Conservation (phyloP, 2,329 filamentous ascomycete genomes). For the Ceratocystis cacaofunesta region DNA sequence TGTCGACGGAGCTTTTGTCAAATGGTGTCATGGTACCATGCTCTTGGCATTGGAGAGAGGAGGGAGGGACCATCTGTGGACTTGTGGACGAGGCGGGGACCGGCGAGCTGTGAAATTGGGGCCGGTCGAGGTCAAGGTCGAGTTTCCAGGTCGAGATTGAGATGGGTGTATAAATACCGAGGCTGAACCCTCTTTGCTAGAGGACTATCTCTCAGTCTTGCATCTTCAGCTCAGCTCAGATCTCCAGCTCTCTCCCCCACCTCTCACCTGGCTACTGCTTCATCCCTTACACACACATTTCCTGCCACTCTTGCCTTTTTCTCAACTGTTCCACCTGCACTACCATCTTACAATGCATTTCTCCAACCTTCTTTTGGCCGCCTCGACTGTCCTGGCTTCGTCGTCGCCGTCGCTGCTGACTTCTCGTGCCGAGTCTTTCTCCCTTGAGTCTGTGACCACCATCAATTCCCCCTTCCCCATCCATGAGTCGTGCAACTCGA, state of each 20-base stretch:
- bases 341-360: constrained; percentile 1
- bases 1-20: neutral
- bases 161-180: neutral
- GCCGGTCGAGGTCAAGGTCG: neutral
- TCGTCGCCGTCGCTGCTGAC: neutral
- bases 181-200: neutral
- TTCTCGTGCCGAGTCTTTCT: neutral
- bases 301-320: neutral
- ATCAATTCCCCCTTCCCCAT: constrained; percentile 24
- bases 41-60: neutral
- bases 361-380: constrained; percentile 4
- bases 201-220: neutral
- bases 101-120: neutral
- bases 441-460: neutral
- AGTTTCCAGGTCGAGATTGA: no score
- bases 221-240: neutral
- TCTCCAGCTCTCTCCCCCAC: neutral
- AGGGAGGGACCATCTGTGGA: neutral
- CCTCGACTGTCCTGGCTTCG: neutral
- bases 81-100: neutral
- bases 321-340: neutral
- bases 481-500: constrained; percentile 51
- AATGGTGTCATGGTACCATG: neutral
- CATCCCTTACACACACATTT: neutral
- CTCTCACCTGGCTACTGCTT: neutral